These are phyloP conservation scores for Corylus heterophylla DNA, from an alignment of 306 rosid species.

Conservation along the genomic window DNA sequence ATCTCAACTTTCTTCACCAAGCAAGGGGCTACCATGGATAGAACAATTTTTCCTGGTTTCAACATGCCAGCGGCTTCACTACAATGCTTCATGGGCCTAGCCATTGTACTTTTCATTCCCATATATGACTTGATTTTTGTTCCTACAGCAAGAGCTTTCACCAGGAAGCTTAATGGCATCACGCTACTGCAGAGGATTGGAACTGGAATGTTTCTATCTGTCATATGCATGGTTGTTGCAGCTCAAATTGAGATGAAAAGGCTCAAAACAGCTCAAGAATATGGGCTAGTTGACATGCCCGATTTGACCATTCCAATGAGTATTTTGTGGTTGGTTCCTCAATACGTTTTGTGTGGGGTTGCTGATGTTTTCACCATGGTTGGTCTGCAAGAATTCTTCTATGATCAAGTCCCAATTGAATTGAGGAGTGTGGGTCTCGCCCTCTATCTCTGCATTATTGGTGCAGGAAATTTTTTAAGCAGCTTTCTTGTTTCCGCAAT, in stretches of 20 bases:
- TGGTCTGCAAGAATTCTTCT: slow-evolving; percentile 78
- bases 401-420: slow-evolving; percentile 66
- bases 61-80: slow-evolving; percentile 19
- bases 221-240: slow-evolving; percentile 43
- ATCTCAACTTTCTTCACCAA: slow-evolving; percentile 29
- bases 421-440: slow-evolving; percentile 63
- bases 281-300: slow-evolving; percentile 53
- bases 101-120: slow-evolving; percentile 20
- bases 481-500: slow-evolving; percentile 54
- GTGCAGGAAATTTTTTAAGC: slow-evolving; percentile 64
- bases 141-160: too few species aligned
- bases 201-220: slow-evolving; percentile 52
- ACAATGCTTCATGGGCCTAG: slow-evolving; percentile 1
- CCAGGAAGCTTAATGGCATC: slow-evolving; percentile 20
- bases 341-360: slow-evolving; percentile 52
- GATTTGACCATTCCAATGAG: slow-evolving; percentile 60
- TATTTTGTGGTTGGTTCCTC: slow-evolving; percentile 77
- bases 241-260: slow-evolving; percentile 60
- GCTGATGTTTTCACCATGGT: slow-evolving; percentile 61
- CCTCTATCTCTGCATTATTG: slow-evolving; percentile 56
- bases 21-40: slow-evolving; percentile 35
- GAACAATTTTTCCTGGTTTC: too few species aligned
- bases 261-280: slow-evolving; percentile 52
- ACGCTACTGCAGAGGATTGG: slow-evolving; percentile 33
- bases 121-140: slow-evolving; percentile 26